Evolutionary conservation across 345 rosid species (phyloP).

Genomic region (Litchi chinensis): DNA sequence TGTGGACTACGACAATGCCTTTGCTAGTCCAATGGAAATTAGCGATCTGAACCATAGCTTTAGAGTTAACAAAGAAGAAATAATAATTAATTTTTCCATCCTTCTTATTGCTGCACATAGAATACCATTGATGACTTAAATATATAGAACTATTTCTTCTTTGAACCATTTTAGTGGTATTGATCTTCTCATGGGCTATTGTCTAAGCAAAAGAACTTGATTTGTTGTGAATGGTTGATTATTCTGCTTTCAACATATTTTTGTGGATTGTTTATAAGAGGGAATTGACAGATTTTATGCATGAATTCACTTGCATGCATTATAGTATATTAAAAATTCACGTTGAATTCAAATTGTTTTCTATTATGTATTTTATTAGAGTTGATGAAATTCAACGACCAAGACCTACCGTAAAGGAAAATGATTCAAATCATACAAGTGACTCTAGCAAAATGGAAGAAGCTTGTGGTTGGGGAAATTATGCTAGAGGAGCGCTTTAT

Average conservation of each 20-base stretch:
- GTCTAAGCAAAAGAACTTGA: background rate
- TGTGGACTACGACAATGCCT: background rate
- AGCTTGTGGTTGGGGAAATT: slow-evolving; percentile 74
- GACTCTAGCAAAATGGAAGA: slow-evolving; percentile 37
- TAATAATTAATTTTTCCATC: background rate
- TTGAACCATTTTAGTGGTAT: background rate
- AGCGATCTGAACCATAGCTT: background rate
- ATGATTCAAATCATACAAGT: slow-evolving; percentile 32
- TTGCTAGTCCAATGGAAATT: background rate
- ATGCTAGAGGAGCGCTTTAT: slow-evolving; percentile 87
- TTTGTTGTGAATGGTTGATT: background rate
- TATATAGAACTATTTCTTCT: too few relatives aligned
- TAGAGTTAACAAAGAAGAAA: background rate
- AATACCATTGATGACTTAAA: background rate
- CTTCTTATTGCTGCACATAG: background rate
- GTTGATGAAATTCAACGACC: slow-evolving; percentile 70
- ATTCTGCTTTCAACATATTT: background rate
- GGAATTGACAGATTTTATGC: background rate
- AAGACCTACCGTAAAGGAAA: slow-evolving; percentile 32
- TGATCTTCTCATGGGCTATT: background rate
- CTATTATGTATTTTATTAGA: slow-evolving; percentile 34
- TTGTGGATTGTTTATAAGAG: background rate
- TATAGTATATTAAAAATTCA: background rate
- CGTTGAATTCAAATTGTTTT: slow-evolving; percentile 4
- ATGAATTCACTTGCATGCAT: background rate